Evolutionary conservation across 371 early-diverging fungal species (phyloP).

Genomic region (Mortierella sp.): DNA sequence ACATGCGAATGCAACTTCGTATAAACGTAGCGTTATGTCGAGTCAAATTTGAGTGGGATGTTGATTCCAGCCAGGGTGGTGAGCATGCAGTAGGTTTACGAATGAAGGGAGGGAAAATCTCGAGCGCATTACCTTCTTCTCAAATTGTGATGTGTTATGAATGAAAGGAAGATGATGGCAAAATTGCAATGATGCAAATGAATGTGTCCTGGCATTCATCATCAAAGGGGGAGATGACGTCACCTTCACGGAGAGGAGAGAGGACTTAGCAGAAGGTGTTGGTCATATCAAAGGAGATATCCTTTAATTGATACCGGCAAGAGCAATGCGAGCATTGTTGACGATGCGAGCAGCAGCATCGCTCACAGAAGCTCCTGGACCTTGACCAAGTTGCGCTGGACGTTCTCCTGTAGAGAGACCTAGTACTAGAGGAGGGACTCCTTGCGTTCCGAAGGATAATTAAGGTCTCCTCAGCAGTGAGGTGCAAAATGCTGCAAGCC

Average conservation of each 20-base stretch:
- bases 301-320: constrained; percentile 50
- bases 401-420: constrained; percentile 53
- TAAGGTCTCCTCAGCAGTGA: constrained; percentile 65
- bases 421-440: constrained; percentile 57
- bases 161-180: background rate
- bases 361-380: constrained; percentile 48
- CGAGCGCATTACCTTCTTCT: background rate
- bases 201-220: too few relatives aligned
- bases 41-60: background rate
- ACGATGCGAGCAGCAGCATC: constrained; percentile 45
- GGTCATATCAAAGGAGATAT: background rate
- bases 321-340: constrained; percentile 45
- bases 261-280: too few relatives aligned
- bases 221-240: too few relatives aligned
- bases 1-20: too few relatives aligned
- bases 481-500: constrained; percentile 65
- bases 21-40: background rate
- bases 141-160: background rate
- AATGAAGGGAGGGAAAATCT: background rate
- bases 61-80: background rate
- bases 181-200: background rate
- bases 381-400: constrained; percentile 50
- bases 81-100: background rate
- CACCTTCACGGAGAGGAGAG: too few relatives aligned
- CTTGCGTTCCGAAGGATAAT: constrained; percentile 62